These are phyloP conservation scores for Elsinoe ampelina DNA, from an alignment of 2,329 filamentous ascomycete genomes.

Conservation along the genomic window DNA sequence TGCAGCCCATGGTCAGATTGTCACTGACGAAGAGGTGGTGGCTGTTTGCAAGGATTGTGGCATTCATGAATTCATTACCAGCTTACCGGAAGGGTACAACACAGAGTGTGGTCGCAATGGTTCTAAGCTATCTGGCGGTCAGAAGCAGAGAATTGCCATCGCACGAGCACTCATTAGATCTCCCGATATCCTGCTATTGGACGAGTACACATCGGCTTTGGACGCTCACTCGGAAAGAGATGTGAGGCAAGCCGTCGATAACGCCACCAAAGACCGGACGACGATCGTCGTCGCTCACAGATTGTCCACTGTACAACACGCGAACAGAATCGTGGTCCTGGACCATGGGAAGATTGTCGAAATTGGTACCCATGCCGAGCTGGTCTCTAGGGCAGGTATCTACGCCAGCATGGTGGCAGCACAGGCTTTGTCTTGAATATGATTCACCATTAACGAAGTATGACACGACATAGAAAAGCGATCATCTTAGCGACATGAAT, in stretches of 20 bases:
- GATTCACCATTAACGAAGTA: background rate
- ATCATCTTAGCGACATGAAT: background rate
- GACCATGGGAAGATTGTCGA: constrained; percentile 56
- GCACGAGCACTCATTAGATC: constrained; percentile 39
- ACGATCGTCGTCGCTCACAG: constrained; percentile 72
- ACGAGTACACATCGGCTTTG: constrained; percentile 39
- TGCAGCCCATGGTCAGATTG: constrained; percentile 19
- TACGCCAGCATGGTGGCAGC: constrained; percentile 33
- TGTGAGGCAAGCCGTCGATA: constrained; percentile 34
- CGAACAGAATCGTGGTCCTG: constrained; percentile 71
- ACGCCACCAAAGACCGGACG: constrained; percentile 39
- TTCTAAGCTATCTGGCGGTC: constrained; percentile 36
- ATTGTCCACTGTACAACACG: constrained; percentile 67
- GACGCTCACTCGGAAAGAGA: constrained; percentile 38
- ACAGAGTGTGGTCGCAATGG: constrained; percentile 37
- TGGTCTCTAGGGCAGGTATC: constrained; percentile 40
- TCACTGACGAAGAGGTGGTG: constrained; percentile 24
- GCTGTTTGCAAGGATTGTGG: constrained; percentile 35
- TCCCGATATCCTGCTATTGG: constrained; percentile 37
- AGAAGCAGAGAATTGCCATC: constrained; percentile 38
- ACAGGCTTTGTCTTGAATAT: constrained; percentile 23
- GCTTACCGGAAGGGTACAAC: constrained; percentile 38
- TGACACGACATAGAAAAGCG: background rate
- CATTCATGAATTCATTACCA: constrained; percentile 39
- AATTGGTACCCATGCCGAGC: constrained; percentile 51